A percentile compares a stretch with the other conserved stretches of the same genome.
Conservation (phyloP, 176 grass and related monocot species). For the Oryza brachyantha region DNA sequence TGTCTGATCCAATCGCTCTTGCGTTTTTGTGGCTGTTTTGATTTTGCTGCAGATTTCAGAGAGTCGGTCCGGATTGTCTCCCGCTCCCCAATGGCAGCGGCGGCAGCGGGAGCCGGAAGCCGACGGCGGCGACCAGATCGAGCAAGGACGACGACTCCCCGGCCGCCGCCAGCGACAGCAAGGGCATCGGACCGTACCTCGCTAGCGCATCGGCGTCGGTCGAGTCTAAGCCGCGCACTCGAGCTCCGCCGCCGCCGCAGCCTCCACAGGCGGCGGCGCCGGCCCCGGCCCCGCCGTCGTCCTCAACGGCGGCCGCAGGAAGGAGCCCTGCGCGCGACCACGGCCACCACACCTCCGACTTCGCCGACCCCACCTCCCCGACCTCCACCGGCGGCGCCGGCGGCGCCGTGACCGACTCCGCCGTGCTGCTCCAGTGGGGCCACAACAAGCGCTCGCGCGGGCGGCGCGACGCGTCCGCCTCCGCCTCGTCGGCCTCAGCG, state of each 20-base stretch:
- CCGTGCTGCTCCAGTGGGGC: constrained; percentile 67
- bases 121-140: constrained; percentile 17
- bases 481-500: neutral
- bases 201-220: constrained; percentile 11
- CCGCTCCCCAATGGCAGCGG: constrained; percentile 38
- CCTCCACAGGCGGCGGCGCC: neutral
- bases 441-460: constrained; percentile 70
- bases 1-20: constrained; percentile 25
- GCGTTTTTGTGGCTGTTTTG: neutral
- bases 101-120: constrained; percentile 28
- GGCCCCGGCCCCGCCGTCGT: neutral
- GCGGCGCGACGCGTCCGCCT: constrained; percentile 38
- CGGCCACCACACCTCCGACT: neutral
- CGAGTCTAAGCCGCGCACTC: constrained; percentile 31
- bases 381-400: neutral
- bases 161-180: constrained; percentile 24
- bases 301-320: neutral
- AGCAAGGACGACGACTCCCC: constrained; percentile 32
- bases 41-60: constrained; percentile 52
- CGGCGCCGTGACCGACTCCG: neutral
- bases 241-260: constrained; percentile 1
- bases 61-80: constrained; percentile 49
- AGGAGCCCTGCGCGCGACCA: constrained; percentile 22
- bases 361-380: neutral
- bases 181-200: constrained; percentile 23